Percentiles rank a stretch among this genome's conserved stretches.
Evolutionary conservation across 2,329 filamentous ascomycete species (phyloP).

Genomic region (Davidsoniella australis): DNA sequence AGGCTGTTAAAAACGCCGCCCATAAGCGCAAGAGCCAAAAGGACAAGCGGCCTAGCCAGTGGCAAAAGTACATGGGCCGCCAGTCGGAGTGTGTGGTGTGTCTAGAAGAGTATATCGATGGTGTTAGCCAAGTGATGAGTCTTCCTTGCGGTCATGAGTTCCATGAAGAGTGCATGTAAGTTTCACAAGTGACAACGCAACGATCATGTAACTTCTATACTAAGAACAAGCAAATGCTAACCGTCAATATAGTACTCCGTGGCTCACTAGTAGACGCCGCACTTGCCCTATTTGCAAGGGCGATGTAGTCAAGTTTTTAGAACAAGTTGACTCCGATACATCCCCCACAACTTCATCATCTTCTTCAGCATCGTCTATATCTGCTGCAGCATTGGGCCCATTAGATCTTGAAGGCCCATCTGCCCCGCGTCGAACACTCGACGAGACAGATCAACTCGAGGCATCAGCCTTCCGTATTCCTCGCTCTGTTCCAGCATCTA

Average conservation of each 20-base stretch:
- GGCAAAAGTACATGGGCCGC: conserved; percentile 49
- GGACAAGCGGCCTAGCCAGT: conserved; percentile 25
- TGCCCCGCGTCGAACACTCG: neutral
- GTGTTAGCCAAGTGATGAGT: conserved; percentile 89
- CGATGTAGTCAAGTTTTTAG: conserved; percentile 65
- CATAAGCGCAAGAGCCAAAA: neutral
- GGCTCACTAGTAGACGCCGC: conserved; percentile 83
- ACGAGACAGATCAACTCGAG: neutral
- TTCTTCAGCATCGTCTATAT: neutral
- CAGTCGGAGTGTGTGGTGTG: conserved; percentile 90
- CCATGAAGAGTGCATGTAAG: conserved; percentile 96
- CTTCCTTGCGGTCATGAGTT: conserved; percentile 96
- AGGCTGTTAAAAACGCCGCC: conserved; percentile 18
- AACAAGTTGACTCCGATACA: neutral
- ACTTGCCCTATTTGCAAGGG: conserved; percentile 99
- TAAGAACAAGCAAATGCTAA: conserved; percentile 5
- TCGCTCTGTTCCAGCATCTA: neutral
- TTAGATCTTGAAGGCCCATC: too few species aligned
- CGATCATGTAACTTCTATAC: conserved; percentile 2
- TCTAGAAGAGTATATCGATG: conserved; percentile 88
- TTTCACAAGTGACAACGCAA: conserved; percentile 17
- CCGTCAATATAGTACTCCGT: conserved; percentile 55
- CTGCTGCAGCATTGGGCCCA: too few species aligned
- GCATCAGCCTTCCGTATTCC: conserved; percentile 4
- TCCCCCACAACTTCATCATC: neutral